These are phyloP conservation scores for Macaranga tanarius DNA, from an alignment of 441 rosid species.

Conservation along the genomic window DNA sequence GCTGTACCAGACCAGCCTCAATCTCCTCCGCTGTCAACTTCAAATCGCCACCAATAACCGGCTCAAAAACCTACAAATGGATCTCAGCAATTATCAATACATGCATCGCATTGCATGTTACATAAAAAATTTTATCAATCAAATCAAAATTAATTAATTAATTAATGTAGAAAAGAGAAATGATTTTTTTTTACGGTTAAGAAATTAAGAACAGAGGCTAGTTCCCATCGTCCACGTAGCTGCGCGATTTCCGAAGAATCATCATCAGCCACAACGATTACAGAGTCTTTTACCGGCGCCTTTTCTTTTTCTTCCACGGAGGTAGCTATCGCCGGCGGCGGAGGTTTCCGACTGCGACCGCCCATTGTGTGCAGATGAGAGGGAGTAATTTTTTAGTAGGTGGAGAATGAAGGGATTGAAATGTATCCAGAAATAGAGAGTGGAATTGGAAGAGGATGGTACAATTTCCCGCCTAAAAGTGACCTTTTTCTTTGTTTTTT, in stretches of 20 bases:
- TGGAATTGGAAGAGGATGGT: conserved; percentile 2
- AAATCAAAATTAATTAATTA: no score
- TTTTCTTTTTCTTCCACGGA: conserved; percentile 18
- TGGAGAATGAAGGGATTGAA: conserved; percentile 4
- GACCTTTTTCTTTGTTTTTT: conserved; percentile 1
- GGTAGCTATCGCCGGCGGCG: conserved; percentile 7
- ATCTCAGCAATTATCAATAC: background rate
- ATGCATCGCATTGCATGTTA: background rate
- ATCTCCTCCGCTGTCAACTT: conserved; percentile 73
- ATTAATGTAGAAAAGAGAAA: background rate
- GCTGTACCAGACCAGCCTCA: conserved; percentile 61
- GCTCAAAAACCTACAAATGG: conserved; percentile 60
- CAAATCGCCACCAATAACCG: conserved; percentile 50
- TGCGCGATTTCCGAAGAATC: conserved; percentile 36
- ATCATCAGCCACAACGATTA: conserved; percentile 33
- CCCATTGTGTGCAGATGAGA: conserved; percentile 35
- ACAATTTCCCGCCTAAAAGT: conserved; percentile 41
- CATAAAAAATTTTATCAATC: no score
- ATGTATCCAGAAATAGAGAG: background rate
- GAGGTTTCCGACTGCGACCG: conserved; percentile 30
- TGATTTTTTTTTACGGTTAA: conserved; percentile 42
- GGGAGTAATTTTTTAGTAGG: background rate
- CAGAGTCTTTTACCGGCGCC: conserved; percentile 19
- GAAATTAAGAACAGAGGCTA: conserved; percentile 85
- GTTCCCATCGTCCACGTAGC: conserved; percentile 85